Percentiles rank a stretch among this genome's conserved stretches.
Evolutionary conservation across 1,284 basidiomycete species (phyloP).

Genomic region (Microbotryum lychnidis-dioicae): DNA sequence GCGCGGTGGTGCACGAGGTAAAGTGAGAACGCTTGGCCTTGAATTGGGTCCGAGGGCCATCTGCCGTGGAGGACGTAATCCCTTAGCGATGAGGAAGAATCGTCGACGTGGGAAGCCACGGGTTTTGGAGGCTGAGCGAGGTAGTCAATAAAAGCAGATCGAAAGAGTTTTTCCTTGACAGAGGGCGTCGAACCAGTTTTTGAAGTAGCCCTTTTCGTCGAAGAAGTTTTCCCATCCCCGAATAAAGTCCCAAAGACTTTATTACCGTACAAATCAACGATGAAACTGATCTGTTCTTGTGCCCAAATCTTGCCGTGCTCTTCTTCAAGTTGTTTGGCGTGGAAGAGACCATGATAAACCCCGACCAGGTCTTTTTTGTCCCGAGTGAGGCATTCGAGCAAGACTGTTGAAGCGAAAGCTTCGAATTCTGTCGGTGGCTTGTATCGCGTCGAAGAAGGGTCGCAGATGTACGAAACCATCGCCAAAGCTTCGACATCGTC

Average conservation of each 20-base stretch:
- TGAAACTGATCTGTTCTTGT: constrained; percentile 12
- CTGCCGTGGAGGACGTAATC: not conserved
- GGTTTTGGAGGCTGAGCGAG: not conserved
- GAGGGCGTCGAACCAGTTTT: not conserved
- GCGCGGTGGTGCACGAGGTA: constrained; percentile 3
- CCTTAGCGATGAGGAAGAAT: not conserved
- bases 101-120: not conserved
- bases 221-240: not conserved
- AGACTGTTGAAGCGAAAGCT: constrained; percentile 61
- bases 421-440: constrained; percentile 53
- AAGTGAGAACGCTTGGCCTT: not conserved
- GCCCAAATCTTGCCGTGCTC: not conserved
- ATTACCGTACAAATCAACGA: constrained; percentile 16
- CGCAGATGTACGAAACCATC: constrained; percentile 30
- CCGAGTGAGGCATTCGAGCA: constrained; percentile 78
- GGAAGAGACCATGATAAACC: constrained; percentile 62
- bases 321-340: constrained; percentile 37
- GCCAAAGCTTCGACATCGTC: constrained; percentile 51
- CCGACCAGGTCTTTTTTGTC: constrained; percentile 74
- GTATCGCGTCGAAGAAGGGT: not conserved
- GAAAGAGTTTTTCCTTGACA: constrained; percentile 18
- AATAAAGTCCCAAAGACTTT: constrained; percentile 12
- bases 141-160: constrained; percentile 18
- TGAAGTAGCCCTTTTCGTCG: not conserved
- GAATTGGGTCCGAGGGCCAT: not conserved